Base-by-base conservation (phyloP, 768 basidiomycete genomes). In the Cubamyces sp. region DNA sequence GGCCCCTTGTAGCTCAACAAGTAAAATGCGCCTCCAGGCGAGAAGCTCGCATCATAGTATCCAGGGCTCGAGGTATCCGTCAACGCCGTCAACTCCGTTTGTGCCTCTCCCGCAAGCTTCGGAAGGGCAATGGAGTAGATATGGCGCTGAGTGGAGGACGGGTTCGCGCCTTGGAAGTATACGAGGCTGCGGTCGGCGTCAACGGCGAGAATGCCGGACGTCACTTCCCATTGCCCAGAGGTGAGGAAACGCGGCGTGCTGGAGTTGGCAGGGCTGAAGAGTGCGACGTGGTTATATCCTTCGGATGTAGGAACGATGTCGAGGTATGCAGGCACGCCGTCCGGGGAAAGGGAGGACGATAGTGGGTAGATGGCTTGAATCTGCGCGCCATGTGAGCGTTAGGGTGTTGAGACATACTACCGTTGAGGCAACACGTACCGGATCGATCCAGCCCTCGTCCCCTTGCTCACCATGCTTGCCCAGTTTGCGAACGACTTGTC, bases 371-470 rank as follows among this genome's bases (percentile, higher is more conserved):
- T 86, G 25, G 76, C 80, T 78, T 90, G 90, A 18, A 74, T 78
- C 90, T 92, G 67, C 54, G 39, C 21, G 37, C 3, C 15, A 11
- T 15, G n/a, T 8, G 25, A 37, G 21, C 3, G 9, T 16, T 4
- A 19, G 3, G 18, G 21, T 3, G 9, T 16, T 4, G 15, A 3
- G 18, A 14, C 8, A 25, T 9, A 14, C 0, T 37, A n/a, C 28
- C 43, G 37, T n/a, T 46, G 57, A 50, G 61, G 26, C 26, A 55
- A 55, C 30, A 79, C 88, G 62, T 65, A 93, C 94, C 62, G 84
- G 77, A 53, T 98, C 92, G 64, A 98, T 94, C 97, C 97, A 99
- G 1, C 97, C 97, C 40, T 86, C 86, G 70, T 97, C 96, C 0
- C 87, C 90, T 70, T 96, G 82, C 68, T 95, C 96, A 6, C 93